phyloP scores from a whole-genome alignment of 1,139 yeast species.

The Hyphopichia khmerensis region DNA sequence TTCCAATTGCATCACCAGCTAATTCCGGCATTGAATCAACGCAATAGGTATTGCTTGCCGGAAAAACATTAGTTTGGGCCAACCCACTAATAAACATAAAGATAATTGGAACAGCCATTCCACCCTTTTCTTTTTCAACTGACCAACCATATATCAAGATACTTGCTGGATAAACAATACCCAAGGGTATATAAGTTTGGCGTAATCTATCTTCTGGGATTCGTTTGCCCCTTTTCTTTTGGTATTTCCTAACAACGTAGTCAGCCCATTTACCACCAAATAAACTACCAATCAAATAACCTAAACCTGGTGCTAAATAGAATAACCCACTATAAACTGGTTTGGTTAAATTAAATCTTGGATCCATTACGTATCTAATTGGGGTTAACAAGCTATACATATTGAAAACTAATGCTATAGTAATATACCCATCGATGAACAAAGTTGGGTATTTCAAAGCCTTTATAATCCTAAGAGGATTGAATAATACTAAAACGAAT shows the following conservation, averaged over 20 bases:
- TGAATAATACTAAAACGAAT: constrained; percentile 40
- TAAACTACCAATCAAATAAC: constrained; percentile 47
- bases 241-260: constrained; percentile 39
- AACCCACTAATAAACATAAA: constrained; percentile 47
- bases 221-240: constrained; percentile 40
- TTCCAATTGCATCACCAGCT: constrained; percentile 53
- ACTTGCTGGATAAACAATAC: constrained; percentile 38
- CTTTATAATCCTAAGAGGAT: constrained; percentile 40
- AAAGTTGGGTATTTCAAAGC: constrained; percentile 43
- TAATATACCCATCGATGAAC: constrained; percentile 42
- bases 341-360: constrained; percentile 43
- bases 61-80: constrained; percentile 50
- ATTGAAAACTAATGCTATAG: constrained; percentile 39
- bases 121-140: constrained; percentile 47
- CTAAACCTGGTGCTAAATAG: constrained; percentile 53
- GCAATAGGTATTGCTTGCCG: constrained; percentile 53
- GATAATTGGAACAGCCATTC: constrained; percentile 52
- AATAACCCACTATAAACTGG: constrained; percentile 52
- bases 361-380: constrained; percentile 52
- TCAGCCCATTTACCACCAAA: constrained; percentile 55
- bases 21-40: constrained; percentile 55
- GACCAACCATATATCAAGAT: constrained; percentile 55
- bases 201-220: constrained; percentile 53
- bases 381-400: constrained; percentile 56
- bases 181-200: constrained; percentile 35